A percentile compares a stretch with the other conserved stretches of the same genome.
These are phyloP conservation scores for Rosa lucieae DNA, from an alignment of 306 rosid species.

Conservation along the genomic window DNA sequence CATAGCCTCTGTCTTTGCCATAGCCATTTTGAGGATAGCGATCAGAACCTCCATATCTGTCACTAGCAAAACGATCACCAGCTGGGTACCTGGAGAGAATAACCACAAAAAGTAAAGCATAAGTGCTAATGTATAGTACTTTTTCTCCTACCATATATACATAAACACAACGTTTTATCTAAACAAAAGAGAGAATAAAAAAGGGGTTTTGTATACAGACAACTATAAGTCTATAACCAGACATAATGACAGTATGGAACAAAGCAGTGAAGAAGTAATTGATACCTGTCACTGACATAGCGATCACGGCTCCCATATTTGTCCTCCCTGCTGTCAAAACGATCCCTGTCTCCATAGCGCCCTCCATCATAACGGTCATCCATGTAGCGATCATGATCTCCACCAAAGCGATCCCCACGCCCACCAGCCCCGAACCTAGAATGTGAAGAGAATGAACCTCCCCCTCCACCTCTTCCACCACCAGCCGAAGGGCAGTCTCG, in stretches of 20 bases:
- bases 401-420: constrained; percentile 73
- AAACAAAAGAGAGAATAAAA: background rate
- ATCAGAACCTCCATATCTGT: constrained; percentile 70
- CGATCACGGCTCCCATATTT: constrained; percentile 86
- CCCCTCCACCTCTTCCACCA: constrained; percentile 70
- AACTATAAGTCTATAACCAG: background rate
- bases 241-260: constrained; percentile 1
- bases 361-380: constrained; percentile 90
- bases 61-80: constrained; percentile 68
- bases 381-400: constrained; percentile 63
- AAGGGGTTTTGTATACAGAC: background rate
- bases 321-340: constrained; percentile 72
- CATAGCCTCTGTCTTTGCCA: constrained; percentile 78
- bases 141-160: background rate
- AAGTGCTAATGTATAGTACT: background rate
- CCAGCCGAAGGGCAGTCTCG: constrained; percentile 82
- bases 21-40: constrained; percentile 75
- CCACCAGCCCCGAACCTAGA: constrained; percentile 75
- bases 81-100: constrained; percentile 54
- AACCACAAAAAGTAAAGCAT: background rate
- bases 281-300: constrained; percentile 73
- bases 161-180: background rate
- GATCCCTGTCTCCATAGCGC: constrained; percentile 80
- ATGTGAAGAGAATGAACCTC: constrained; percentile 71
- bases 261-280: constrained; percentile 11